These are phyloP conservation scores for Petunia hybrid DNA, from an alignment of 305 asterid species.

Conservation along the genomic window DNA sequence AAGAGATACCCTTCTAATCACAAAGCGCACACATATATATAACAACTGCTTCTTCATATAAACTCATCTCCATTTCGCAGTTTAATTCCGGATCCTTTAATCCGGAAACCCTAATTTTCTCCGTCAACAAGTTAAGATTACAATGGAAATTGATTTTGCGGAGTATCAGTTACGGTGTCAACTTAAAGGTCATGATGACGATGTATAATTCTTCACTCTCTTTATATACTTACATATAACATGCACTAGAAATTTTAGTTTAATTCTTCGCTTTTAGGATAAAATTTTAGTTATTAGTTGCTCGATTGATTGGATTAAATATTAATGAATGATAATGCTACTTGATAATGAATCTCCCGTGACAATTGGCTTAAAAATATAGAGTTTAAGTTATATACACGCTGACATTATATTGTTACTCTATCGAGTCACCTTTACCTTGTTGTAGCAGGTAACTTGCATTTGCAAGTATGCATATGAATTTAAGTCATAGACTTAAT, in stretches of 20 bases:
- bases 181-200: conserved; percentile 93
- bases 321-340: background rate
- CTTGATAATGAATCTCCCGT: background rate
- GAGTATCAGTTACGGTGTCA: conserved; percentile 85
- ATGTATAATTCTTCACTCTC: conserved; percentile 49
- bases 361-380: background rate
- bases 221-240: background rate
- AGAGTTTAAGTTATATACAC: too few species aligned
- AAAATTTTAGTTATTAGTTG: background rate
- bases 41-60: conserved; percentile 8
- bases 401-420: too few species aligned
- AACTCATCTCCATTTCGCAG: background rate
- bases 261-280: background rate
- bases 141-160: conserved; percentile 76
- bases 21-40: background rate
- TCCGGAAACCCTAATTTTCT: conserved; percentile 40
- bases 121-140: conserved; percentile 10
- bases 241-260: background rate
- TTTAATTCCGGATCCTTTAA: background rate
- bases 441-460: too few species aligned
- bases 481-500: background rate
- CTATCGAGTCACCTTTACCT: too few species aligned
- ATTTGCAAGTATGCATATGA: conserved; percentile 3
- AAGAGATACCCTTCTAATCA: conserved; percentile 30
- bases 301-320: background rate